Conservation (phyloP, 257 asterid species). For the Coffea canephora region DNA sequence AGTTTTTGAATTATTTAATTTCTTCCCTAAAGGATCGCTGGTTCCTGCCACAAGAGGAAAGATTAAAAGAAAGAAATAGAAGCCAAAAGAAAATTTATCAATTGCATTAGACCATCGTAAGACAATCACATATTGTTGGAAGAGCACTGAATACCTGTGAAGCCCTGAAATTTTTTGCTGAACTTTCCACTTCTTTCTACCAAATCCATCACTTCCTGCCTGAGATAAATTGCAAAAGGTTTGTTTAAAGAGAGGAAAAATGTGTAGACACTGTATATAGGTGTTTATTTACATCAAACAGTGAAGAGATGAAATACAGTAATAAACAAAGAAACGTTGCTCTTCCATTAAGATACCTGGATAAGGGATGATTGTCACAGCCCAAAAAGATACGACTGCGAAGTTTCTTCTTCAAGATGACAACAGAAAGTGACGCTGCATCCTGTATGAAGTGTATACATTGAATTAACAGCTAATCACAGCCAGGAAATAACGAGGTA, state of each 20-base stretch:
- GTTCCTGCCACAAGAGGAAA: conserved; percentile 50
- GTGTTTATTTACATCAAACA: neutral
- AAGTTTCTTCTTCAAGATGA: conserved; percentile 65
- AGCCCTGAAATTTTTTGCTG: conserved; percentile 59
- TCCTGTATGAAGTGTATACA: conserved; percentile 42
- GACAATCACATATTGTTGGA: no score
- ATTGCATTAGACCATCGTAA: neutral
- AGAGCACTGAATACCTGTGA: conserved; percentile 51
- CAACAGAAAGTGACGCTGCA: conserved; percentile 78
- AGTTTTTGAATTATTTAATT: conserved; percentile 69
- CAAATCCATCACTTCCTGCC: conserved; percentile 85
- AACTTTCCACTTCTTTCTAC: conserved; percentile 70
- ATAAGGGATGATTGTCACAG: conserved; percentile 81
- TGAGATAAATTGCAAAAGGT: conserved; percentile 29
- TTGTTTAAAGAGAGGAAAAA: neutral
- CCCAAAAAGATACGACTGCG: conserved; percentile 70
- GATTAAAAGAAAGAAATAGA: neutral
- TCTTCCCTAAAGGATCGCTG: conserved; percentile 76
- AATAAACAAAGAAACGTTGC: neutral
- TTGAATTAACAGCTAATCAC: neutral
- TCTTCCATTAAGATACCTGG: conserved; percentile 47
- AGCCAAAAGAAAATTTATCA: neutral
- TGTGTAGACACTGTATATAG: neutral
- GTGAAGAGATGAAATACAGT: neutral
- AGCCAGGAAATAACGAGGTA: neutral